A percentile compares a stretch with the other conserved stretches of the same genome.
These are phyloP conservation scores for Colletotrichum magnum DNA, from an alignment of 2,329 filamentous ascomycete genomes.

Conservation along the genomic window DNA sequence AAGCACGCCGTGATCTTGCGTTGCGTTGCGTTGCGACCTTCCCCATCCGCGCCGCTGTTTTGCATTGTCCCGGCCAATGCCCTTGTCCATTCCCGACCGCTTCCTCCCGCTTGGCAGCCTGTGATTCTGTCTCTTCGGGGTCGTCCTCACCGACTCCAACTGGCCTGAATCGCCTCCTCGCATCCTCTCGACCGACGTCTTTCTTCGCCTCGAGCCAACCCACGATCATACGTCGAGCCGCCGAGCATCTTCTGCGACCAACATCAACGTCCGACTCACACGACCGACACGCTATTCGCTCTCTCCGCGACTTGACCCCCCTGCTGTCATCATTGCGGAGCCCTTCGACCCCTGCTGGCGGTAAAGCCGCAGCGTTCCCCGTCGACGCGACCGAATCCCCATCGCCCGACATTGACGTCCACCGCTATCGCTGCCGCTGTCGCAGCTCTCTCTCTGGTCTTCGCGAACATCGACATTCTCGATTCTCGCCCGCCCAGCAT, in stretches of 20 bases:
- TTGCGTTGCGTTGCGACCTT: conserved; percentile 1
- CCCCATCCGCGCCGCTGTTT: conserved; percentile 1
- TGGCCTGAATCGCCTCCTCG: conserved; percentile 15
- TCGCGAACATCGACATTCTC: conserved; percentile 25
- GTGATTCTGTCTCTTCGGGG: conserved; percentile 21
- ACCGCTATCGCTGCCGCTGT: conserved; percentile 20
- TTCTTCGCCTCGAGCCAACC: conserved; percentile 1
- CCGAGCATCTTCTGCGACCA: not conserved
- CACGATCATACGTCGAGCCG: not conserved
- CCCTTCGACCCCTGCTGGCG: conserved; percentile 37
- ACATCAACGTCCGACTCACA: not conserved
- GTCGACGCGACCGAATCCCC: conserved; percentile 39
- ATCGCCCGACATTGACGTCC: conserved; percentile 39
- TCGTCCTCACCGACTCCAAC: conserved; percentile 5
- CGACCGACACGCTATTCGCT: conserved; percentile 15
- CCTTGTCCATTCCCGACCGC: conserved; percentile 25
- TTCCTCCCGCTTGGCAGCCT: conserved; percentile 28
- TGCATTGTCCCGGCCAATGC: conserved; percentile 30
- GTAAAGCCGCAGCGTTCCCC: conserved; percentile 40
- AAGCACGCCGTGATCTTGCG: not conserved
- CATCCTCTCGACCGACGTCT: conserved; percentile 28
- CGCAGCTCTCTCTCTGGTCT: not conserved
- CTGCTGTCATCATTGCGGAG: conserved; percentile 37
- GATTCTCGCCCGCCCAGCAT: conserved; percentile 48
- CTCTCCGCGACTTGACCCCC: conserved; percentile 21